Evolutionary conservation across 78 protist species (phyloP), one percentile per base, ranked within the genome.

Genomic region (Guillardia theta): DNA sequence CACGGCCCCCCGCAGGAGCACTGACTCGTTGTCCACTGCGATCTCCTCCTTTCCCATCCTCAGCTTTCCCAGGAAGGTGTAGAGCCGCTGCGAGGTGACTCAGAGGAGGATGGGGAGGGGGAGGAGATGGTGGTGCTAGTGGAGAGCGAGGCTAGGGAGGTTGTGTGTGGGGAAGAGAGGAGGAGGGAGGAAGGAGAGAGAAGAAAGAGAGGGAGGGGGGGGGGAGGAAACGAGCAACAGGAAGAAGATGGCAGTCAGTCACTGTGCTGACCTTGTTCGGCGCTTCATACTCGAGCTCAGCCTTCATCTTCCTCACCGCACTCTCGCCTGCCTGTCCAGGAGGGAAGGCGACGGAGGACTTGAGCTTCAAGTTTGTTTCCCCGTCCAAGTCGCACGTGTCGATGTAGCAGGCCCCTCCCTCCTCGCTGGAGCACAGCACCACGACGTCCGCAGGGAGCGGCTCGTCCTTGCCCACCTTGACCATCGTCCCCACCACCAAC

Each of bases 351-450:
- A n/a, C n/a, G n/a, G n/a, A n/a, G n/a, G 83, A n/a, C 21, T 92
- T 18, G 18, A 94, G 6, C 45, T 96, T 96, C 4, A 96, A 90
- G 30, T 94, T 96, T 3, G 96, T 96, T 43, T 96, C 97, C 21
- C 64, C 99, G 46, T 98, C 99, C 64, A 98, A 90, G 47, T 97
- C 96, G 33, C 98, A 45, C 0, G 99, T 98, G 58, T 98, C 99
- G 41, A 98, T 92, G 93, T 97, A 97, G 64, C 97, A 97, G 27
- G 94, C 47, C 39, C 98, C 99, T 39, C 96, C 96, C 41, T 64
- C 95, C 30, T 87, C 94, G 18, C 95, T 47, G 33, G 96, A n/a
- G 44, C 95, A 78, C 39, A 98, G 33, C 33, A 97, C 43, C 1
- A 98, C 95, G 37, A 95, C n/a, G n/a, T n/a, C n/a, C n/a, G n/a